Evolutionary conservation across 2,329 filamentous ascomycete species (phyloP), one percentile per base, ranked within the genome.

Genomic region (Emergomyces pasteurianus): DNA sequence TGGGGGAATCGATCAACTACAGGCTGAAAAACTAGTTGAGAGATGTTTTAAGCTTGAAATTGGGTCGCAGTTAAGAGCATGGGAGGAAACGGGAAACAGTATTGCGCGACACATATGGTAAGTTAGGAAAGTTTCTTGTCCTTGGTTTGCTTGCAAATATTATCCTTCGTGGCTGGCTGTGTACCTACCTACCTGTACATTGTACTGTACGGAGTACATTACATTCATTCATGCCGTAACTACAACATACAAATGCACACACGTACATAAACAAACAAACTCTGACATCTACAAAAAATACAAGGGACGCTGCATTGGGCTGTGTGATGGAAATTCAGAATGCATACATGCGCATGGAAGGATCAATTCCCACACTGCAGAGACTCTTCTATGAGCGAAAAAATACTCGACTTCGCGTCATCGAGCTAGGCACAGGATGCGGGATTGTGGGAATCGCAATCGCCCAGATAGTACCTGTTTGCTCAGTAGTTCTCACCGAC

Each of bases 101-200:
- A 89, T 89, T 67, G 86, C 86, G 6, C 77, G 85, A 49, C 86
- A 89, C 74, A 78, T 89, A 56, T 89, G 86, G 86, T 86, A 77
- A 69, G 73, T 60, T 50, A 46, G 23, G 14, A 61, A 43, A 31
- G 34, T n/a, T 49, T 49, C 16, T 38, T 59, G 38, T 36, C 38
- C 23, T 42, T 34, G 26, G 26, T 54, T 26, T 18, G 14, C 53
- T 34, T 10, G 52, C 42, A 49, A 21, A 47, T 23, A 21, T 16
- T 23, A 21, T 16, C 6, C 38, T 59, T 21, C 34, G 42, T 42
- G 36, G 46, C 28, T 58, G 21, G 28, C 28, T 61, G 43, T 12
- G 12, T 26, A 31, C n/a, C n/a, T n/a, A n/a, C n/a, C n/a, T n/a
- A n/a, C 38, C 16, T 56, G 18, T 9, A 42, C 42, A 21, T 16